Evolutionary conservation across 2,329 filamentous ascomycete species (phyloP).

Genomic region (Mollisiaceae sp.): DNA sequence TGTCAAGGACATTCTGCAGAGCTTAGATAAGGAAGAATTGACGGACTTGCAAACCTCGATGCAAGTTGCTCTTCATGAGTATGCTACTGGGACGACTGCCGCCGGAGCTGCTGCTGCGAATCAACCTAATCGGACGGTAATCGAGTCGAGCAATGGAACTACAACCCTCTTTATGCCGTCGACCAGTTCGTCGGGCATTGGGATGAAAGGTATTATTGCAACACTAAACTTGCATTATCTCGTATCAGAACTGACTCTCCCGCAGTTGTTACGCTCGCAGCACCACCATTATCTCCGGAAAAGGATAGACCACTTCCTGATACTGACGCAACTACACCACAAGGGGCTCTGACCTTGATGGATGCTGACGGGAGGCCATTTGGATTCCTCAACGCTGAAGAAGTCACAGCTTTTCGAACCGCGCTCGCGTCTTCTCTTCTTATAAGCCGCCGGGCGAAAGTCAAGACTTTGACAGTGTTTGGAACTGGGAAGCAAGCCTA

Average conservation of each 20-base stretch:
- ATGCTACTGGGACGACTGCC: constrained; percentile 59
- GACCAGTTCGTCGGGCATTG: constrained; percentile 65
- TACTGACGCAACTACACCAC: constrained; percentile 57
- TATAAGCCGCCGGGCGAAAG: constrained; percentile 66
- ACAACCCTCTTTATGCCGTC: constrained; percentile 79
- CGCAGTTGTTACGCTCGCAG: constrained; percentile 66
- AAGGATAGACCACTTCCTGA: constrained; percentile 30
- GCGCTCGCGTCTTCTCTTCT: constrained; percentile 73
- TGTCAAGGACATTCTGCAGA: constrained; percentile 59
- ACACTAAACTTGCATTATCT: not conserved
- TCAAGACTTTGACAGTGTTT: constrained; percentile 82
- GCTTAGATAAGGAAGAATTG: constrained; percentile 57
- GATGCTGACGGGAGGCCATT: constrained; percentile 63
- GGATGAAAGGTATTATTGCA: constrained; percentile 63
- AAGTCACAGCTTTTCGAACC: constrained; percentile 81
- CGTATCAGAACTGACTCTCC: constrained; percentile 19
- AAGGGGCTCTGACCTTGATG: constrained; percentile 73
- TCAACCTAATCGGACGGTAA: constrained; percentile 58
- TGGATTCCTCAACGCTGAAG: constrained; percentile 74
- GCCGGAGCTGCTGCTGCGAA: constrained; percentile 50
- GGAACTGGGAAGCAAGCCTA: constrained; percentile 90
- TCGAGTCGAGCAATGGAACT: constrained; percentile 55
- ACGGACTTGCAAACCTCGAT: constrained; percentile 56
- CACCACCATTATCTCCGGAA: constrained; percentile 41
- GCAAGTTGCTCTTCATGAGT: constrained; percentile 61